Percentiles rank a stretch among this genome's conserved stretches.
Conservation (phyloP, 2,329 filamentous ascomycete genomes). For the Cladophialophora exuberans region DNA sequence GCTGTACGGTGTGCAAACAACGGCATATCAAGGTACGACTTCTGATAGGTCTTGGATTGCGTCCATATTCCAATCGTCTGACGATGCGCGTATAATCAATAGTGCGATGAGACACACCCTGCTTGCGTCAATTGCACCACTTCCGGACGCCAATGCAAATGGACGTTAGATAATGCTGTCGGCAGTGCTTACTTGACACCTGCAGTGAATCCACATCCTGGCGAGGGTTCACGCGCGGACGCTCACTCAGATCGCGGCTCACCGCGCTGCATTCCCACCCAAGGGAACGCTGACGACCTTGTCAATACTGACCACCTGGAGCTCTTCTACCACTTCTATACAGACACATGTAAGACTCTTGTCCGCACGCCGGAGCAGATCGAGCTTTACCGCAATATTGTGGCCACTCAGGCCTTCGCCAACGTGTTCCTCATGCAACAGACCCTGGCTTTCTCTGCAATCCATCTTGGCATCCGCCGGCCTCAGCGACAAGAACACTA, state of each 20-base stretch:
- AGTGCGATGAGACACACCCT: slow-evolving; percentile 42
- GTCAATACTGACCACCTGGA: slow-evolving; percentile 39
- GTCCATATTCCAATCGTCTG: background rate
- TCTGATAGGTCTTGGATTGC: background rate
- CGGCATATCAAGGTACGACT: slow-evolving; percentile 42
- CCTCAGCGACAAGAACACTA: slow-evolving; percentile 17
- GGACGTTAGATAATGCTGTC: background rate
- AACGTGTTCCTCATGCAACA: slow-evolving; percentile 32
- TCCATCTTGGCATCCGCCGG: slow-evolving; percentile 44
- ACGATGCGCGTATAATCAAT: background rate
- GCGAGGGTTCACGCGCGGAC: background rate
- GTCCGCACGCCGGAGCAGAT: slow-evolving; percentile 33
- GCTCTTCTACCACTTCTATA: slow-evolving; percentile 35
- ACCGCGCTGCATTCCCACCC: background rate
- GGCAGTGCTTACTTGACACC: no score
- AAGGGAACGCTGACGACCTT: background rate
- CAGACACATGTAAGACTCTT: slow-evolving; percentile 21
- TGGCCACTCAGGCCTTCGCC: slow-evolving; percentile 38
- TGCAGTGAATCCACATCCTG: no score
- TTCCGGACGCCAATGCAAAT: slow-evolving; percentile 29
- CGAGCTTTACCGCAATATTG: slow-evolving; percentile 7
- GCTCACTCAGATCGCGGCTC: background rate
- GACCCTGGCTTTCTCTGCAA: slow-evolving; percentile 33
- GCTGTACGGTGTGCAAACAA: slow-evolving; percentile 43
- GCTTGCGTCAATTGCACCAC: slow-evolving; percentile 40